Evolutionary conservation across 495 filamentous ascomycete species (phyloP).

Genomic region (Penicillium herquei): DNA sequence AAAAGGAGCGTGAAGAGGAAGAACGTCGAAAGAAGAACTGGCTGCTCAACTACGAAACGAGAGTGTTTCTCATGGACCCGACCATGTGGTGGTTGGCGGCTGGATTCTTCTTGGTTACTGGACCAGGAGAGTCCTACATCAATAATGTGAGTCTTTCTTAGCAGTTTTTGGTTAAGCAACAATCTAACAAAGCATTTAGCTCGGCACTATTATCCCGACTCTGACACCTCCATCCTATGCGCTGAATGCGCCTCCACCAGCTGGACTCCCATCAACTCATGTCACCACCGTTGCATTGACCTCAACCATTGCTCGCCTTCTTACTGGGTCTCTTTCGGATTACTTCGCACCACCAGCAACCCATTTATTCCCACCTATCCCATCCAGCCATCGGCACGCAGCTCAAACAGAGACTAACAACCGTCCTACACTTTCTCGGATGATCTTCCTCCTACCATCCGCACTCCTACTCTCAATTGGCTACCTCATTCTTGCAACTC

Average conservation of each 20-base stretch:
- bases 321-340: constrained; percentile 84
- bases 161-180: neutral
- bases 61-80: constrained; percentile 74
- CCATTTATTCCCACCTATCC: constrained; percentile 38
- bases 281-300: constrained; percentile 89
- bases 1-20: constrained; percentile 58
- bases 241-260: constrained; percentile 49
- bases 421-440: constrained; percentile 65
- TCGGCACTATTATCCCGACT: constrained; percentile 89
- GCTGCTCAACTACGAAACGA: constrained; percentile 84
- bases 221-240: constrained; percentile 62
- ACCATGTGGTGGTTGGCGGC: constrained; percentile 94
- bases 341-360: constrained; percentile 69
- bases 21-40: constrained; percentile 75
- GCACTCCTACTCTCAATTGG: constrained; percentile 74
- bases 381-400: constrained; percentile 20
- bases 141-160: constrained; percentile 63
- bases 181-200: constrained; percentile 25
- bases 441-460: constrained; percentile 74
- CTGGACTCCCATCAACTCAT: constrained; percentile 75
- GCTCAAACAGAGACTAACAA: constrained; percentile 25
- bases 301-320: constrained; percentile 81
- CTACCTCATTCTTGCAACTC: constrained; percentile 70
- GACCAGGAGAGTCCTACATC: constrained; percentile 93
- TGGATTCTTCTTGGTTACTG: constrained; percentile 91